Evolutionary conservation across 2,329 filamentous ascomycete genomes (phyloP), one percentile per base, ranked within the genome.

Genomic region (Blumeriella jaapii): DNA sequence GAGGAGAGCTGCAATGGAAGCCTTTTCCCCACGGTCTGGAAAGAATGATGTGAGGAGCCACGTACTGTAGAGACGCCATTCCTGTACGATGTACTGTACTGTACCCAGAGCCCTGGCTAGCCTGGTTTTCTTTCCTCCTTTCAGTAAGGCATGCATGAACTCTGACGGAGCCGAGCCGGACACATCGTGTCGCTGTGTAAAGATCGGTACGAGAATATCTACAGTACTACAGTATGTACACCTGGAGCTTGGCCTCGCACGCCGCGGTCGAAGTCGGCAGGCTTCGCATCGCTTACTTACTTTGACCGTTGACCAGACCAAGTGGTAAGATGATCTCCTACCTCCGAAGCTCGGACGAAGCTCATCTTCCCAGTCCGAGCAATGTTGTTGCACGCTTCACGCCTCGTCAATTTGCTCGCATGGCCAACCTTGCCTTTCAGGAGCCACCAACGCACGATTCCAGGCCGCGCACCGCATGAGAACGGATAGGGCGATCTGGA

Each of bases 381-480:
- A 28, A 44, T 28, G 34, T 46, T 52, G 43, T 51, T 52, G 50
- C 50, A 40, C 42, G 18, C 31, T 26, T 31, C 25, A n/a, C 18
- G 4, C 13, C 25, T 28, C 14, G 6, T 13, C 18, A 24, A 12
- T 12, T 28, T 28, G 24, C 12, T 25, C 20, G 28, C 38, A 26
- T 30, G 38, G 38, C 30, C 27, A 29, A 38, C 34, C 39, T 15
- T 23, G 34, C 25, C 17, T 14, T 31, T 30, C 34, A 44, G 15
- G 18, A n/a, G n/a, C n/a, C n/a, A n/a, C n/a, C n/a, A n/a, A n/a
- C n/a, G n/a, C n/a, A n/a, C n/a, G n/a, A n/a, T n/a, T n/a, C n/a
- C n/a, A n/a, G n/a, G n/a, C n/a, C n/a, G n/a, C n/a, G n/a, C n/a
- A n/a, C n/a, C n/a, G n/a, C n/a, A n/a, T n/a, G n/a, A n/a, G n/a